A percentile compares a stretch with the other conserved stretches of the same genome.
phyloP scores from a whole-genome alignment of 176 grass and related monocot genomes.

The Coix lacrymajobi region DNA sequence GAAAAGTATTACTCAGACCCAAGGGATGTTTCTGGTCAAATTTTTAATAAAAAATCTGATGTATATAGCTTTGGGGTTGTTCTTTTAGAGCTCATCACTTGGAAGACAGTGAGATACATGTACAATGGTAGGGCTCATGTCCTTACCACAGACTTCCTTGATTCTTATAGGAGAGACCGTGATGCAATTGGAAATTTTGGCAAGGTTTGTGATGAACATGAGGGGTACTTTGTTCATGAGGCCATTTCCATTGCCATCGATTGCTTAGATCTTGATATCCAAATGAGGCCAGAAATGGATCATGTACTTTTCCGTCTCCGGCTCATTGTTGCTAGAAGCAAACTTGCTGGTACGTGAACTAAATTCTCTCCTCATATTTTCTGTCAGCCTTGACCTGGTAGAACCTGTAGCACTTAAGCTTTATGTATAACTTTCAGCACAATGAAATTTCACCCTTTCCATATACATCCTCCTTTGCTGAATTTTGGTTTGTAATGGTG shows the following conservation, averaged over 20 bases:
- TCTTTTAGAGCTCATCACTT: constrained; percentile 7
- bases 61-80: constrained; percentile 6
- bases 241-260: not conserved
- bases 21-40: not conserved
- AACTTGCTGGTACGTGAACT: not conserved
- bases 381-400: not conserved
- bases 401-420: not conserved
- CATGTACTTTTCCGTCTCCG: not conserved
- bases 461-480: not conserved
- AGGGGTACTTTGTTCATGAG: not conserved
- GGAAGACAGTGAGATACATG: not conserved
- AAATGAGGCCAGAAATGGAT: not conserved
- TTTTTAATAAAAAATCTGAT: not conserved
- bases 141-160: not conserved
- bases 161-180: not conserved
- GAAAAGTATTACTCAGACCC: not conserved
- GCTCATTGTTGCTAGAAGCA: not conserved
- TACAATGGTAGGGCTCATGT: not conserved
- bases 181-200: not conserved
- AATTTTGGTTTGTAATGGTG: not conserved
- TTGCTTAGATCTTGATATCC: not conserved
- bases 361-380: too few species aligned
- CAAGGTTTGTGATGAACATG: not conserved
- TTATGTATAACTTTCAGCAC: not conserved
- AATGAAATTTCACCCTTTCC: not conserved